phyloP scores from a whole-genome alignment of 1,284 basidiomycete genomes.

The Mrakiaceae sp. region DNA sequence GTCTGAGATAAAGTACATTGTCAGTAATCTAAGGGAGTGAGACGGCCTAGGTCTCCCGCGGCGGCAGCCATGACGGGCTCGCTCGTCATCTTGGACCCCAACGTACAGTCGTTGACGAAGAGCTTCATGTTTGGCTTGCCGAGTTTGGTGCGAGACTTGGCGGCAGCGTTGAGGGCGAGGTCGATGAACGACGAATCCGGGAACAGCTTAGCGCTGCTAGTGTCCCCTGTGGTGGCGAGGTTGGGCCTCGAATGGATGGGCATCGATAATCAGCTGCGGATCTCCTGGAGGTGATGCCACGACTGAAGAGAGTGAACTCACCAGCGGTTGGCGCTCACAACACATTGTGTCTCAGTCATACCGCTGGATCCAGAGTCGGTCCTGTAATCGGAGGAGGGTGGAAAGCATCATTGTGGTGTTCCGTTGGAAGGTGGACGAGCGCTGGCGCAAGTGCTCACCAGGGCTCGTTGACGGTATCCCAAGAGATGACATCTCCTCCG shows the following conservation, averaged over 20 bases:
- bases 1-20: neutral
- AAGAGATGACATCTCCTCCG: conserved; percentile 1
- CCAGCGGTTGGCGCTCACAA: neutral
- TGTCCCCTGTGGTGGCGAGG: too few relatives aligned
- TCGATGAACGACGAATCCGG: conserved; percentile 1
- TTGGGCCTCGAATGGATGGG: neutral
- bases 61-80: neutral
- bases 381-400: neutral
- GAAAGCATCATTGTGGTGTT: too few relatives aligned
- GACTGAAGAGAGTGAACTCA: neutral
- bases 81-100: neutral
- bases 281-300: neutral
- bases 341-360: neutral
- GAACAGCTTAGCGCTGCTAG: neutral
- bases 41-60: neutral
- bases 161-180: neutral
- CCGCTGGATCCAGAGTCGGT: neutral
- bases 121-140: neutral
- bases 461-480: conserved; percentile 8
- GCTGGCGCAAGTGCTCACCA: neutral
- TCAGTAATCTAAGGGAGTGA: neutral
- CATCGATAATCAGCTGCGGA: neutral
- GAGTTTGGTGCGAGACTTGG: neutral
- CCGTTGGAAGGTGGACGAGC: neutral
- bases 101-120: conserved; percentile 4